A percentile compares a stretch with the other conserved stretches of the same genome.
Conservation (phyloP, 2,329 filamentous ascomycete genomes). For the Curvularia sp. region DNA sequence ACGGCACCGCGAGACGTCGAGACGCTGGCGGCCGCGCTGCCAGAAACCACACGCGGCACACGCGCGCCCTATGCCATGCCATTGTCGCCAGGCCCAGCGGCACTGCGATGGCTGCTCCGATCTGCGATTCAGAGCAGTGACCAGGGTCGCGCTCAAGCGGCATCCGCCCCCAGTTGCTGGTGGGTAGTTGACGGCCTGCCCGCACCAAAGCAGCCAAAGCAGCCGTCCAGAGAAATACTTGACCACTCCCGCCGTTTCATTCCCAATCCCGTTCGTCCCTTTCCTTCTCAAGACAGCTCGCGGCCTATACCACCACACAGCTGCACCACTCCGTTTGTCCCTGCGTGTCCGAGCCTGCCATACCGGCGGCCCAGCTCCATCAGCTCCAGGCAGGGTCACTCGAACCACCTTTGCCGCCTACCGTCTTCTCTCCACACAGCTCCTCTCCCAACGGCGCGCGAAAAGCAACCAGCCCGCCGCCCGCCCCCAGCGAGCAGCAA, state of each 20-base stretch:
- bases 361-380: slow-evolving; percentile 31
- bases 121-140: slow-evolving; percentile 42
- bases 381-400: slow-evolving; percentile 24
- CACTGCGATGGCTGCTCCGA: slow-evolving; percentile 17
- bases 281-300: slow-evolving; percentile 52
- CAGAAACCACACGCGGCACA: not conserved
- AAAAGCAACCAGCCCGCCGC: slow-evolving; percentile 24
- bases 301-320: slow-evolving; percentile 26
- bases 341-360: slow-evolving; percentile 24
- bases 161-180: slow-evolving; percentile 38
- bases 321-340: slow-evolving; percentile 39
- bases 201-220: slow-evolving; percentile 29
- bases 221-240: slow-evolving; percentile 42
- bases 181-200: slow-evolving; percentile 30
- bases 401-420: slow-evolving; percentile 14
- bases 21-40: no score
- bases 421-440: slow-evolving; percentile 25
- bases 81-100: not conserved
- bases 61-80: not conserved
- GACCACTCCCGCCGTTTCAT: slow-evolving; percentile 49
- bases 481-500: not conserved
- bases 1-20: no score
- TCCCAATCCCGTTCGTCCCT: slow-evolving; percentile 50
- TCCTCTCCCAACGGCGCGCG: slow-evolving; percentile 23
- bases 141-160: slow-evolving; percentile 36